Percentiles rank a stretch among this genome's conserved stretches.
Conservation (phyloP, 345 rosid genomes). For the Corymbia maculata region DNA sequence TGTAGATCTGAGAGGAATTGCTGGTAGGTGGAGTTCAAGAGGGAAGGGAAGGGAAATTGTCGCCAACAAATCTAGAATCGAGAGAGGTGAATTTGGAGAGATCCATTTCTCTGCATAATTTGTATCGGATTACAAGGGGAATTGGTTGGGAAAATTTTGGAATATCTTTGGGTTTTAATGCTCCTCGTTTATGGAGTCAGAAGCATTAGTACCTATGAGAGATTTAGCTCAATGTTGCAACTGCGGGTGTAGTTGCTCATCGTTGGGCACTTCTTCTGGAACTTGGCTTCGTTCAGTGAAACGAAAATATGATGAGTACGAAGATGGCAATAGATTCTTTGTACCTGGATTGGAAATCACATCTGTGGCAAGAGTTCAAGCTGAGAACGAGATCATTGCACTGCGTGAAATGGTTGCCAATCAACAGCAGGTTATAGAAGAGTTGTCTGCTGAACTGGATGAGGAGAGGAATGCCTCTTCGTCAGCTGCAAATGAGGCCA, state of each 20-base stretch:
- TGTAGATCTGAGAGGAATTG: not conserved
- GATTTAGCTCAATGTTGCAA: conserved; percentile 37
- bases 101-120: not conserved
- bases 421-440: conserved; percentile 71
- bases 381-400: conserved; percentile 69
- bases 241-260: conserved; percentile 64
- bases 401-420: conserved; percentile 66
- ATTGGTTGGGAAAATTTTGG: not conserved
- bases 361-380: conserved; percentile 56
- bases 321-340: conserved; percentile 30
- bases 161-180: conserved; percentile 10
- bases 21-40: not conserved
- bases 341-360: conserved; percentile 42
- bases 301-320: conserved; percentile 57
- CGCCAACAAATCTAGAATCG: not conserved
- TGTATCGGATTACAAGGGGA: not conserved
- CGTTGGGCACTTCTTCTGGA: conserved; percentile 15
- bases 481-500: conserved; percentile 90
- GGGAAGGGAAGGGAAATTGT: not conserved
- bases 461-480: conserved; percentile 95
- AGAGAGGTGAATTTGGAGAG: not conserved
- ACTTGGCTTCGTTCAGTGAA: conserved; percentile 65
- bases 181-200: conserved; percentile 42
- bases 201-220: conserved; percentile 14
- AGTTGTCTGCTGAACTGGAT: conserved; percentile 62